Evolutionary conservation across 129 eudicot species (phyloP).

Genomic region (Flaveria bidentis): DNA sequence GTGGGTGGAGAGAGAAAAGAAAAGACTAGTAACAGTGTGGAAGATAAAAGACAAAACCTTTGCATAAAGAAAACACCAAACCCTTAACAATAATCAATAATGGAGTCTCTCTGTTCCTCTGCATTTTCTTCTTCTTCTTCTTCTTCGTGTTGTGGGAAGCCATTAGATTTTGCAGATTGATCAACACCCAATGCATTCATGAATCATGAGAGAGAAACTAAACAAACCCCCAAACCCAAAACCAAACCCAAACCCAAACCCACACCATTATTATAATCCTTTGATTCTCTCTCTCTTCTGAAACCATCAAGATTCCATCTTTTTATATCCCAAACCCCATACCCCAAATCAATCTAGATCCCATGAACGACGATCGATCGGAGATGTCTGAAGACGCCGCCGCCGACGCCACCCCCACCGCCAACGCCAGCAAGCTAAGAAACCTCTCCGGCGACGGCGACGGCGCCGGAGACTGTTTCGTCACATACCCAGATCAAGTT

Average conservation of each 20-base stretch:
- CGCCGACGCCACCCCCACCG: not conserved
- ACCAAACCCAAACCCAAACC: not conserved
- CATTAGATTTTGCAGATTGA: constrained; percentile 18
- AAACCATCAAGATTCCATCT: constrained; percentile 19
- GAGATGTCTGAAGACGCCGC: constrained; percentile 26
- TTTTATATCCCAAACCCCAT: not conserved
- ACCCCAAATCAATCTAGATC: constrained; percentile 22
- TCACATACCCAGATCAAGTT: constrained; percentile 66
- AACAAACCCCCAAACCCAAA: not conserved
- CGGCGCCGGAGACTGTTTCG: constrained; percentile 35
- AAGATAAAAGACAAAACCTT: constrained; percentile 27
- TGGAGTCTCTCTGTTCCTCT: constrained; percentile 5
- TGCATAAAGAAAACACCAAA: constrained; percentile 23
- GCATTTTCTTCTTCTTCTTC: too few species aligned
- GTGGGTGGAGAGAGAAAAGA: not conserved
- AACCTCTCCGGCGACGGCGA: constrained; percentile 20
- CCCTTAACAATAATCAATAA: constrained; percentile 22
- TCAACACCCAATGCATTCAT: constrained; percentile 1
- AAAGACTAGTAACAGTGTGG: not conserved
- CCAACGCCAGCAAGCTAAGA: constrained; percentile 6
- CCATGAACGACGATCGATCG: not conserved
- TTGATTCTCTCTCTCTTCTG: constrained; percentile 12
- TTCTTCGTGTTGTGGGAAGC: constrained; percentile 16
- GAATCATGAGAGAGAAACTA: not conserved
- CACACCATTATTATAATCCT: constrained; percentile 2